Conservation (phyloP, 2,329 filamentous ascomycete genomes). For the Botryotinia convoluta region DNA sequence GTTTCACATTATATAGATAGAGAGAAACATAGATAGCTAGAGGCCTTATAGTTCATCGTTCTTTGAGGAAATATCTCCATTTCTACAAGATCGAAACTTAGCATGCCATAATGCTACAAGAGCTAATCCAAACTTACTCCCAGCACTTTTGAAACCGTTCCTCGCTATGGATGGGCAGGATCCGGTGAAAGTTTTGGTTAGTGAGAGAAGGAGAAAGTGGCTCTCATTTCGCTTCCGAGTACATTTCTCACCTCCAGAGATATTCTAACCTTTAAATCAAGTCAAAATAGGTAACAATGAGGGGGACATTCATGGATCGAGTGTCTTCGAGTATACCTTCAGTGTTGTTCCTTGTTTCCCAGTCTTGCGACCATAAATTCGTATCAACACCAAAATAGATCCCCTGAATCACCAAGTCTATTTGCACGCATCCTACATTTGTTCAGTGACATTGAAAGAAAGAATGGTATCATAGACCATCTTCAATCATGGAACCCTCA, state of each 20-base stretch:
- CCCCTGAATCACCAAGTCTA: background rate
- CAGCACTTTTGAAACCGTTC: background rate
- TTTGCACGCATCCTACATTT: accelerated
- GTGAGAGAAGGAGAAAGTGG: background rate
- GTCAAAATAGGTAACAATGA: background rate
- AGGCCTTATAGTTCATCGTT: background rate
- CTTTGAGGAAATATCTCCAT: background rate
- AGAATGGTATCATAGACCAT: background rate
- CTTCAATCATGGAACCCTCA: background rate
- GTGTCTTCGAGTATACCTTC: background rate
- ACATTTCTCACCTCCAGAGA: background rate
- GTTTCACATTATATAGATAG: background rate
- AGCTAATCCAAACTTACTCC: background rate
- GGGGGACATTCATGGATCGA: accelerated
- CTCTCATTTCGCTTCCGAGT: background rate
- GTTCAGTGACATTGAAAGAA: accelerated
- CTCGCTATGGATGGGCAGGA: background rate
- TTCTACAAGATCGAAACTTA: accelerated
- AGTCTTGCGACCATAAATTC: background rate
- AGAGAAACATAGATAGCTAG: background rate
- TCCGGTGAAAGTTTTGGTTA: accelerated
- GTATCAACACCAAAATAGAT: background rate
- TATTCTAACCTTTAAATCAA: background rate
- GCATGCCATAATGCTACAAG: background rate
- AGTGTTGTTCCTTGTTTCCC: background rate